Conservation (phyloP, 495 filamentous ascomycete species). For the Aspergillus sclerotiicarbonarius region DNA sequence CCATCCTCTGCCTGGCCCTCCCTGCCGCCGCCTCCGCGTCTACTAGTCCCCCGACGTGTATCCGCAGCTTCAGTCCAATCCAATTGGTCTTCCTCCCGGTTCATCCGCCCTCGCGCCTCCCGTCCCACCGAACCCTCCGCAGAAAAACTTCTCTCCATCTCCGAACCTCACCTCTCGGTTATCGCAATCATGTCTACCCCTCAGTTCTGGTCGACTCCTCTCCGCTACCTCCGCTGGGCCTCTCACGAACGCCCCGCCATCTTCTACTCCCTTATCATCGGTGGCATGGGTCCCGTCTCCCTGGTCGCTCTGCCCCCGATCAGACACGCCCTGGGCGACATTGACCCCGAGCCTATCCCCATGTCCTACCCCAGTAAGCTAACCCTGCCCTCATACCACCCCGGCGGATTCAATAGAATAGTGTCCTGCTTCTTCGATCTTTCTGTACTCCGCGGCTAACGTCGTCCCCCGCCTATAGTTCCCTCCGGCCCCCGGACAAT, state of each 20-base stretch:
- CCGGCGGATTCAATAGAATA: neutral
- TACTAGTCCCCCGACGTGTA: neutral
- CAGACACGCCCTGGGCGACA: slow-evolving; percentile 66
- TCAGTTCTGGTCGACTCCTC: slow-evolving; percentile 76
- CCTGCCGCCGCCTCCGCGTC: neutral
- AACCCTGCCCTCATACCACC: neutral
- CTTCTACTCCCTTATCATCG: slow-evolving; percentile 80
- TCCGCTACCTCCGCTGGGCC: slow-evolving; percentile 84
- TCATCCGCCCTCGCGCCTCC: neutral
- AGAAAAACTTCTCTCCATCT: slow-evolving; percentile 19
- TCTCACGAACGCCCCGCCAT: slow-evolving; percentile 81
- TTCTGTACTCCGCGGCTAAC: neutral
- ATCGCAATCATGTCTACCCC: slow-evolving; percentile 61
- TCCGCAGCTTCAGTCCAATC: neutral
- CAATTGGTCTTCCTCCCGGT: slow-evolving; percentile 12
- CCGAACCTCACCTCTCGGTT: slow-evolving; percentile 18
- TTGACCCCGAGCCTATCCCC: slow-evolving; percentile 67
- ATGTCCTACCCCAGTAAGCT: slow-evolving; percentile 86
- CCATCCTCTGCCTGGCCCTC: neutral
- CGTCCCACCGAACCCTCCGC: slow-evolving; percentile 1
- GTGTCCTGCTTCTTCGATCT: neutral
- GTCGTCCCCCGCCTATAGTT: slow-evolving; percentile 49
- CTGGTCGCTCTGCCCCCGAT: slow-evolving; percentile 68
- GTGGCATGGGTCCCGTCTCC: slow-evolving; percentile 64
- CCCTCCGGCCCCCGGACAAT: slow-evolving; percentile 70